Conservation (phyloP, 2,329 filamentous ascomycete species). For the Coniella vitis region DNA sequence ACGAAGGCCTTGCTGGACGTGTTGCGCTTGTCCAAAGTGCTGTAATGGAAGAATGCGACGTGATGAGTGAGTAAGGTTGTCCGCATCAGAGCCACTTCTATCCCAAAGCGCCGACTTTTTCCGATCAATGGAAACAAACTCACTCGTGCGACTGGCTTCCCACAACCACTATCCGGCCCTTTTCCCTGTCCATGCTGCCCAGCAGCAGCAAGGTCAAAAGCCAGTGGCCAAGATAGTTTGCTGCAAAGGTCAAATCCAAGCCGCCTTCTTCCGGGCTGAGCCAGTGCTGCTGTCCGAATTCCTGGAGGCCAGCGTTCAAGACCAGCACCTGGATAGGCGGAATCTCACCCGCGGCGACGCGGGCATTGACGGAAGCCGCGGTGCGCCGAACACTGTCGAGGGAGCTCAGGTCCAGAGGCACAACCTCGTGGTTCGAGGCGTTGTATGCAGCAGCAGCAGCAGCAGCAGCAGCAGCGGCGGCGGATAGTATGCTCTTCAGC, state of each 20-base stretch:
- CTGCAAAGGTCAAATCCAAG: constrained; percentile 17
- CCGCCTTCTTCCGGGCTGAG: background rate
- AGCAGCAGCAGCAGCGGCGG: no score
- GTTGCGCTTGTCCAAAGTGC: background rate
- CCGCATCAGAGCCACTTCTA: no score
- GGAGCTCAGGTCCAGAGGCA: constrained; percentile 26
- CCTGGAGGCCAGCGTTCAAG: constrained; percentile 25
- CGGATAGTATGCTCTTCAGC: constrained; percentile 14
- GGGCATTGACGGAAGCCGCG: constrained; percentile 24
- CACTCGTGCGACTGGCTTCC: constrained; percentile 13
- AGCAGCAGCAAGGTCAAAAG: constrained; percentile 20
- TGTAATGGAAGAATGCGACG: background rate
- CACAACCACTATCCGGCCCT: constrained; percentile 18
- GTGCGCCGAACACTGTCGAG: constrained; percentile 22
- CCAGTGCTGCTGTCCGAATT: constrained; percentile 19
- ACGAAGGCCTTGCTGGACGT: background rate
- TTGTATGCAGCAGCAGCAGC: no score
- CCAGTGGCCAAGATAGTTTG: constrained; percentile 23
- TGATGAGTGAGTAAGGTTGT: no score
- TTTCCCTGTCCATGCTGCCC: constrained; percentile 19
- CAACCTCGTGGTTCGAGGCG: constrained; percentile 22
- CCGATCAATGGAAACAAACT: no score
- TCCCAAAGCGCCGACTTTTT: no score
- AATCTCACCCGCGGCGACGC: constrained; percentile 25
- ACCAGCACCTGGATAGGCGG: constrained; percentile 33